Base-by-base conservation (phyloP, 208 protist genomes). In the Novymonas esmeraldas region DNA sequence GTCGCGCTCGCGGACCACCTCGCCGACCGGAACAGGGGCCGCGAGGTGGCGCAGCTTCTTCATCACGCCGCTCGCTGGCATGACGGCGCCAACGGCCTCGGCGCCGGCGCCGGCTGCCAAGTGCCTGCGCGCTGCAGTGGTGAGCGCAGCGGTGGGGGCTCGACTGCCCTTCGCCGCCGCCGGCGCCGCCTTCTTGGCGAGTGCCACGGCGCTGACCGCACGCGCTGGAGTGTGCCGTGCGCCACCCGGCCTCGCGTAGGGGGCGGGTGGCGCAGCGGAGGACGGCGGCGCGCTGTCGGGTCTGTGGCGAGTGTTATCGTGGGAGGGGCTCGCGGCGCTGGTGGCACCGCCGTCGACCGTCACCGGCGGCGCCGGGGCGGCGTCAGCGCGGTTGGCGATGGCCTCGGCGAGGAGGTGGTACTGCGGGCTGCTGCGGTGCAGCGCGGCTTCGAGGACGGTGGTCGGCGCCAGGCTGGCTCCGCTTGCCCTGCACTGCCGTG, bases 21-120 rank as follows among this genome's bases (percentile, higher is more conserved):
- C 62, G n/a, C 50, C 73, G 6, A 72, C n/a, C 3, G 62, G 60
- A 20, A 75, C 57, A 20, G 66, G 70, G 31, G 60, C 64, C 5
- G 65, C 46, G 36, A 66, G 58, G 44, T 64, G 66, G 18, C 69
- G 69, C 50, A 74, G 41, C 16, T 48, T 62, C 14, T 60, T 46
- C 68, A 73, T 56, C 29, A 65, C 16, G 20, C 34, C 29, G 14
- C 26, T 39, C 7, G 56, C 9, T 9, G 7, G 24, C 22, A 16
- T 33, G 20, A 46, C 6, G 34, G 6, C 54, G 34, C 54, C 34
- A 16, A 24, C 54, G 54, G 10, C 54, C 16, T 26, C 33, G n/a
- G n/a, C 29, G 26, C 18, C 29, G 34, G 1, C 3, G 9, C 10
- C 24, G 2, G 31, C 20, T 38, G 46, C 41, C 38, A 49, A 54